Evolutionary conservation across 176 grass and related monocot species (phyloP).

Genomic region (Cenchrus purpureus): DNA sequence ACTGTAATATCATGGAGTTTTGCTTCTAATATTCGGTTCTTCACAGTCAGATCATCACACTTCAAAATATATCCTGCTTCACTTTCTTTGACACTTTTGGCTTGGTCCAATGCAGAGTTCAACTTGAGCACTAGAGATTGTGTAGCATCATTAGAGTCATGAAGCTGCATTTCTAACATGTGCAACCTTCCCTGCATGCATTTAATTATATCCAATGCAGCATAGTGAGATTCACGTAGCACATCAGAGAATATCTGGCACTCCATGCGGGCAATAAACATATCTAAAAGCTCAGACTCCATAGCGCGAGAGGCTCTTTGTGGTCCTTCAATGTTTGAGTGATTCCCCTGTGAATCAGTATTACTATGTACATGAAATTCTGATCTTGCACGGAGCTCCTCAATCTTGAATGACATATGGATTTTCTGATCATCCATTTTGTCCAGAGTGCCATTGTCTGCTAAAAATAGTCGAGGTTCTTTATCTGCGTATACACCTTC

Average conservation of each 20-base stretch:
- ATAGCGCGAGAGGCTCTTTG: slow-evolving; percentile 39
- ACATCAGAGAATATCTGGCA: slow-evolving; percentile 78
- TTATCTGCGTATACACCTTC: slow-evolving; percentile 34
- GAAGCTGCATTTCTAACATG: slow-evolving; percentile 69
- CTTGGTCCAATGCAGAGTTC: slow-evolving; percentile 59
- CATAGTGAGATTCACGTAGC: slow-evolving; percentile 62
- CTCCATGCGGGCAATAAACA: slow-evolving; percentile 61
- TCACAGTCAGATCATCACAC: slow-evolving; percentile 75
- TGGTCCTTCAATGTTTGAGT: slow-evolving; percentile 21
- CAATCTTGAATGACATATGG: slow-evolving; percentile 39
- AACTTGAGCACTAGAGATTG: slow-evolving; percentile 61
- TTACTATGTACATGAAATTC: slow-evolving; percentile 38
- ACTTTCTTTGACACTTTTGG: slow-evolving; percentile 67
- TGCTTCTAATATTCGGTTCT: slow-evolving; percentile 82
- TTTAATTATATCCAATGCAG: slow-evolving; percentile 61
- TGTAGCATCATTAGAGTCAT: slow-evolving; percentile 59
- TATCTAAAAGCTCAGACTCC: slow-evolving; percentile 75
- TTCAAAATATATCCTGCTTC: slow-evolving; percentile 67
- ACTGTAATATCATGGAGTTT: slow-evolving; percentile 73
- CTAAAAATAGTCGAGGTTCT: slow-evolving; percentile 32
- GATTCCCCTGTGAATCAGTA: slow-evolving; percentile 49
- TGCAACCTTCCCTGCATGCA: slow-evolving; percentile 56
- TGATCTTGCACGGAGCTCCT: slow-evolving; percentile 52
- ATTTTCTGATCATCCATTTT: slow-evolving; percentile 50
- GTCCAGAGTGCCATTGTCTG: slow-evolving; percentile 37